Conservation (phyloP, 306 rosid genomes). For the Malus asiatica region DNA sequence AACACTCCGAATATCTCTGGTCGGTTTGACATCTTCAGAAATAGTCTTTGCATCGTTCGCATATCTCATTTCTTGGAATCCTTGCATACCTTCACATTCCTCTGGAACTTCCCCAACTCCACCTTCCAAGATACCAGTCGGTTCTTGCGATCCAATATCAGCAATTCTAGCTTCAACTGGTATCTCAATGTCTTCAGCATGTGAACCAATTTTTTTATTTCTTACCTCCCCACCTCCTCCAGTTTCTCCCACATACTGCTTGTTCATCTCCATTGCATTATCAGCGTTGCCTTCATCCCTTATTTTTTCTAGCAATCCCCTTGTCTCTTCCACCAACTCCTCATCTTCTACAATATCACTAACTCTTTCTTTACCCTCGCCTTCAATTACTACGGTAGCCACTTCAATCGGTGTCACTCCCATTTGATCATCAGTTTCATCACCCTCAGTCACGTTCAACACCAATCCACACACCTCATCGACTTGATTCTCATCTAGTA, state of each 20-base stretch:
- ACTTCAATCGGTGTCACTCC: not conserved
- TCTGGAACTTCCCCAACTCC: not conserved
- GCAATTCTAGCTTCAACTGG: not conserved
- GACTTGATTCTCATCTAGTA: not conserved
- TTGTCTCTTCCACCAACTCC: slow-evolving; percentile 38
- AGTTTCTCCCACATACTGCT: not conserved
- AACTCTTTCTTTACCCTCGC: slow-evolving; percentile 16
- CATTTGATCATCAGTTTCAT: slow-evolving; percentile 16
- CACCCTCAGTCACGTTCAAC: slow-evolving; percentile 9
- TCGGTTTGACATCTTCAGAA: not conserved
- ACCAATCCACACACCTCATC: not conserved
- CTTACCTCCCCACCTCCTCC: not conserved
- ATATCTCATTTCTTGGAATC: not conserved
- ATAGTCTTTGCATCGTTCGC: not conserved
- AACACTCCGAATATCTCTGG: not conserved
- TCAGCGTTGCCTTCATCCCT: slow-evolving; percentile 43
- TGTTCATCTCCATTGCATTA: slow-evolving; percentile 4
- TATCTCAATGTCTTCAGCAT: slow-evolving; percentile 5
- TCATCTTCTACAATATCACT: slow-evolving; percentile 23
- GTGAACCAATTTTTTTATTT: not conserved
- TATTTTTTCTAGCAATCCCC: slow-evolving; percentile 31
- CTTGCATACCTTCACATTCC: not conserved
- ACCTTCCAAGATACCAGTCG: not conserved
- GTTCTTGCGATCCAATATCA: not conserved
- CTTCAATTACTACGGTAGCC: slow-evolving; percentile 19